Base-by-base conservation (phyloP, 345 rosid genomes). In the Trapa incisa region DNA sequence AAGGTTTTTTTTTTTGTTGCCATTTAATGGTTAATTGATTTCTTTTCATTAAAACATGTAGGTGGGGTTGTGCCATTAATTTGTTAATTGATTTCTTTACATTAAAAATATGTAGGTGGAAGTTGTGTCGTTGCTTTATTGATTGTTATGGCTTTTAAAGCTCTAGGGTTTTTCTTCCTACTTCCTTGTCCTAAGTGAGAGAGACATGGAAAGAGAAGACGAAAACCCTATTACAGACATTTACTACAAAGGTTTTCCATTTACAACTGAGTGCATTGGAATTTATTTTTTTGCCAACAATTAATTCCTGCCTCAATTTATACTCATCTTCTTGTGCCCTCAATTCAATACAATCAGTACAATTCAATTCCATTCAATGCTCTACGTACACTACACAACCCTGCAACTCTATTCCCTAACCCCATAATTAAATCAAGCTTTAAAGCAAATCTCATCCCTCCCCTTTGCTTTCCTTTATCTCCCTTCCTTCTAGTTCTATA, bases 371-470 rank as follows among this genome's bases (percentile, higher is more conserved):
- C 70, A 68, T 67, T 65, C 77, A 78, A 68, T 76, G 72, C 71
- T 65, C 68, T 61, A 48, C 39, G 4, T 29, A 39, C 10, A 64
- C 13, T 75, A 50, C 7, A 41, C 7, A 22, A 41, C 43, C 73
- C 78, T 74, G 47, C 85, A 33, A 37, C 63, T 58, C 84, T 73
- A 81, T 84, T 80, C 89, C 80, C 7, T 8, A 41, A 79, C 74
- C 79, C 82, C 85, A 65, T 77, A 80, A 87, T 91, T 91, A 69
- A 84, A 76, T 79, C 80, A 81, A 79, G 85, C 85, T 83, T 89
- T 86, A 80, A 85, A 78, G 75, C 77, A 67, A 71, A 79, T 57
- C 85, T 76, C 86, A 68, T 76, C 79, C 77, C 81, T 65, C 61
- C 57, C 70, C 41, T 47, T 35, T 65, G 48, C 70, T 42, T 47